A percentile compares a stretch with the other conserved stretches of the same genome.
phyloP scores from a whole-genome alignment of 306 rosid genomes.

The Macrotyloma uniflorum region DNA sequence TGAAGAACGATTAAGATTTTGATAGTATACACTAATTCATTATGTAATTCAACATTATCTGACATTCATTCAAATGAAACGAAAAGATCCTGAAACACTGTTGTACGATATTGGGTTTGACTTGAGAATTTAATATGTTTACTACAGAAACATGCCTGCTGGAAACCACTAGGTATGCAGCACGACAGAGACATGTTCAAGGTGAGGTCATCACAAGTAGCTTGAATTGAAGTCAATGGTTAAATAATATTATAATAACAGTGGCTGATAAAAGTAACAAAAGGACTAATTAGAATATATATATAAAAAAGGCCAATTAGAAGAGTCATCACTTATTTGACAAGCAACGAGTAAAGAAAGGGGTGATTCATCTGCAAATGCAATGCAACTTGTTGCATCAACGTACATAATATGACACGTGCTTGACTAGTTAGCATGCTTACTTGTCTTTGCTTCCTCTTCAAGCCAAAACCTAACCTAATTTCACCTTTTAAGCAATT shows the following conservation, averaged over 20 bases:
- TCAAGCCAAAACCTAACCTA: conserved; percentile 49
- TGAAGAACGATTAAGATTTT: background rate
- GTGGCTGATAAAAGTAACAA: background rate
- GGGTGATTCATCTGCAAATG: conserved; percentile 25
- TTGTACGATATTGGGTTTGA: conserved; percentile 20
- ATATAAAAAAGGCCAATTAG: background rate
- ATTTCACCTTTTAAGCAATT: conserved; percentile 36
- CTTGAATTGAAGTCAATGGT: background rate
- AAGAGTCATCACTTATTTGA: conserved; percentile 48
- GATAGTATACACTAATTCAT: background rate
- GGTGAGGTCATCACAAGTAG: conserved; percentile 15
- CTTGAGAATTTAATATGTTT: background rate
- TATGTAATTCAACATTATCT: background rate
- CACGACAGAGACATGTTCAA: conserved; percentile 25
- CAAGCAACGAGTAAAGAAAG: conserved; percentile 47
- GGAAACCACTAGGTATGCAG: background rate
- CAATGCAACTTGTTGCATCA: background rate
- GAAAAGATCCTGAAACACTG: background rate
- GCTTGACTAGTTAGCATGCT: conserved; percentile 30
- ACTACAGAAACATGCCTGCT: background rate
- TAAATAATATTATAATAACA: background rate
- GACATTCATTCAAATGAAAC: background rate
- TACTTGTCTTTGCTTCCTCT: conserved; percentile 59
- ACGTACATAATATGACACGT: conserved; percentile 34
- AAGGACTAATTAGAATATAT: background rate